These are phyloP conservation scores for Fusarium sp. DNA, from an alignment of 2,329 filamentous ascomycete genomes.

Conservation along the genomic window DNA sequence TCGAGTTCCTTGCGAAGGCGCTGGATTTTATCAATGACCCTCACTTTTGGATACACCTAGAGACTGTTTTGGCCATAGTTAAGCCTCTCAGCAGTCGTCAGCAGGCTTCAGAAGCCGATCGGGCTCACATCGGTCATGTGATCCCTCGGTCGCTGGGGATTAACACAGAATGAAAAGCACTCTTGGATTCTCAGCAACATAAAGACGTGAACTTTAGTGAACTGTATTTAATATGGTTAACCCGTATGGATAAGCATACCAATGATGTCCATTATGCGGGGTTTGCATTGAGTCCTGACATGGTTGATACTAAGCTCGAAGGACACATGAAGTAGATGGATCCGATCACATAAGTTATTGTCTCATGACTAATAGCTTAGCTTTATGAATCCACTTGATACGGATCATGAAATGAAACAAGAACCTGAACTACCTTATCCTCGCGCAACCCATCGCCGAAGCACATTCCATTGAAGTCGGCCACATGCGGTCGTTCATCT, in stretches of 20 bases:
- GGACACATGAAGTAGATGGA: background rate
- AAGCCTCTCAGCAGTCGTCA: slow-evolving; percentile 8
- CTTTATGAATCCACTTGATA: no score
- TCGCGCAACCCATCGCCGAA: no score
- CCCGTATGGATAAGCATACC: background rate
- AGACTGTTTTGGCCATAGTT: slow-evolving; percentile 13
- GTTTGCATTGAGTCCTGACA: background rate
- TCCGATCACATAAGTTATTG: no score
- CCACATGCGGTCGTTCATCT: no score
- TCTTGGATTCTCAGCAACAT: background rate
- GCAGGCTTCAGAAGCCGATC: slow-evolving; percentile 3
- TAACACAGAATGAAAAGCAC: background rate
- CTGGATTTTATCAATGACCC: slow-evolving; percentile 6
- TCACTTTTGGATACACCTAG: slow-evolving; percentile 10
- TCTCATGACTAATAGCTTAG: no score
- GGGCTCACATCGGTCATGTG: background rate
- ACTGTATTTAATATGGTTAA: background rate
- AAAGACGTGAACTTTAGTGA: background rate
- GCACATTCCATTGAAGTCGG: no score
- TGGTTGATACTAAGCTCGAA: slow-evolving; percentile 4
- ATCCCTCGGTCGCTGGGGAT: background rate
- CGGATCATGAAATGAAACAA: no score
- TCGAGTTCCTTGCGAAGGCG: background rate
- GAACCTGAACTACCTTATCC: no score
- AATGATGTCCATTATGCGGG: slow-evolving; percentile 2